These are phyloP conservation scores for Chalciporus pseudorubinellus DNA, from an alignment of 768 basidiomycete genomes.

Conservation along the genomic window DNA sequence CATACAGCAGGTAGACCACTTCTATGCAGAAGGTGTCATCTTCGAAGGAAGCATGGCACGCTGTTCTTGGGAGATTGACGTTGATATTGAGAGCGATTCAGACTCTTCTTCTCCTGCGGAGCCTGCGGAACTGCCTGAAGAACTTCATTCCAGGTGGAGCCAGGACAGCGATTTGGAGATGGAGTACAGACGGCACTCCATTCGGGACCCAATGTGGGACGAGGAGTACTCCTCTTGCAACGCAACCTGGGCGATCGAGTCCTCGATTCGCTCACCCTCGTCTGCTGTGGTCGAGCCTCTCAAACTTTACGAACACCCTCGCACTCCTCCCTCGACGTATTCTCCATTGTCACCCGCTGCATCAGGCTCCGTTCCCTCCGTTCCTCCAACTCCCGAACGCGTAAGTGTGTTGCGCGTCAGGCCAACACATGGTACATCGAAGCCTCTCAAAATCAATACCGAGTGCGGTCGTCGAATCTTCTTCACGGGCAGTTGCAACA, in stretches of 20 bases:
- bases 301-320: slow-evolving; percentile 45
- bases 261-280: slow-evolving; percentile 47
- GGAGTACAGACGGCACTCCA: slow-evolving; percentile 31
- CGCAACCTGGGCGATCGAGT: slow-evolving; percentile 56
- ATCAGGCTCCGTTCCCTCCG: slow-evolving; percentile 41
- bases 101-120: slow-evolving; percentile 51
- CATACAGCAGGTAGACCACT: slow-evolving; percentile 55
- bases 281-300: slow-evolving; percentile 35
- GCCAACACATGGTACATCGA: slow-evolving; percentile 34
- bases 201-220: slow-evolving; percentile 31
- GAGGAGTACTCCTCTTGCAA: slow-evolving; percentile 44
- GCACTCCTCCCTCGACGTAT: slow-evolving; percentile 51
- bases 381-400: slow-evolving; percentile 59
- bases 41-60: slow-evolving; percentile 81
- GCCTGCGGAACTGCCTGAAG: slow-evolving; percentile 37
- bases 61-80: slow-evolving; percentile 74
- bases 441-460: slow-evolving; percentile 62
- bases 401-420: slow-evolving; percentile 40
- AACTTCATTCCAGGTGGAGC: slow-evolving; percentile 59
- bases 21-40: slow-evolving; percentile 72
- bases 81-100: slow-evolving; percentile 61
- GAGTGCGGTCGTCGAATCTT: slow-evolving; percentile 35
- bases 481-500: slow-evolving; percentile 42
- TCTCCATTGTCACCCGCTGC: slow-evolving; percentile 44
- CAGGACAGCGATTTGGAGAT: slow-evolving; percentile 42